These are phyloP conservation scores for Podospora didyma DNA, from an alignment of 495 filamentous ascomycete species.

Conservation along the genomic window DNA sequence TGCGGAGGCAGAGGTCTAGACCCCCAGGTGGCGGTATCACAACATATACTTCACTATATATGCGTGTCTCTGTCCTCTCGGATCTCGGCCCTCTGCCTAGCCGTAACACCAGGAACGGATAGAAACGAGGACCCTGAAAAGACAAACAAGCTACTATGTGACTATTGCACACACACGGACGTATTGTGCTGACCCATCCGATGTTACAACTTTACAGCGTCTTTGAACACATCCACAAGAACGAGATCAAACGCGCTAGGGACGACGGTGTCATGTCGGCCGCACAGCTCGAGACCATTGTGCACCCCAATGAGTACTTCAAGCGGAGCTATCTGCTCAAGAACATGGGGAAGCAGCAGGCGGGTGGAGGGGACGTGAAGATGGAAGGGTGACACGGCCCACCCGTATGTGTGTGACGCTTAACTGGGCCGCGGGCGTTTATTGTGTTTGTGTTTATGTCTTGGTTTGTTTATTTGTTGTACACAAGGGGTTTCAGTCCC, in stretches of 20 bases:
- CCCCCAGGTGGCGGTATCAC: neutral
- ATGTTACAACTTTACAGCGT: slow-evolving; percentile 51
- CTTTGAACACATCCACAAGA: slow-evolving; percentile 82
- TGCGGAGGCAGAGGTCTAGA: neutral
- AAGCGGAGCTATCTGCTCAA: slow-evolving; percentile 87
- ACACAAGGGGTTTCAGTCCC: too few relatives aligned
- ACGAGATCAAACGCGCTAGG: slow-evolving; percentile 84
- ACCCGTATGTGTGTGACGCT: too few relatives aligned
- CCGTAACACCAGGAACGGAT: neutral
- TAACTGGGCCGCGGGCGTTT: neutral
- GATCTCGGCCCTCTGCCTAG: neutral
- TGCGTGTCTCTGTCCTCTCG: neutral
- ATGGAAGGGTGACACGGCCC: slow-evolving; percentile 36
- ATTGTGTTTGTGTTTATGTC: neutral
- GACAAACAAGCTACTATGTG: neutral
- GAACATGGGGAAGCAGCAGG: slow-evolving; percentile 50
- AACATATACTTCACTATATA: neutral
- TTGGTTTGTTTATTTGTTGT: neutral
- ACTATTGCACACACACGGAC: neutral
- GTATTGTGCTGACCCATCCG: slow-evolving; percentile 3
- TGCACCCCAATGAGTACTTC: slow-evolving; percentile 98
- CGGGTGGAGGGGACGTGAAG: slow-evolving; percentile 42
- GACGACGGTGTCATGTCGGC: slow-evolving; percentile 73
- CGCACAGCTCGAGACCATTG: slow-evolving; percentile 87
- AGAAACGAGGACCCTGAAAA: neutral